Percentiles rank a stretch among this genome's conserved stretches.
These are phyloP conservation scores for Calendula officinalis DNA, from an alignment of 129 eudicot species.

Conservation along the genomic window DNA sequence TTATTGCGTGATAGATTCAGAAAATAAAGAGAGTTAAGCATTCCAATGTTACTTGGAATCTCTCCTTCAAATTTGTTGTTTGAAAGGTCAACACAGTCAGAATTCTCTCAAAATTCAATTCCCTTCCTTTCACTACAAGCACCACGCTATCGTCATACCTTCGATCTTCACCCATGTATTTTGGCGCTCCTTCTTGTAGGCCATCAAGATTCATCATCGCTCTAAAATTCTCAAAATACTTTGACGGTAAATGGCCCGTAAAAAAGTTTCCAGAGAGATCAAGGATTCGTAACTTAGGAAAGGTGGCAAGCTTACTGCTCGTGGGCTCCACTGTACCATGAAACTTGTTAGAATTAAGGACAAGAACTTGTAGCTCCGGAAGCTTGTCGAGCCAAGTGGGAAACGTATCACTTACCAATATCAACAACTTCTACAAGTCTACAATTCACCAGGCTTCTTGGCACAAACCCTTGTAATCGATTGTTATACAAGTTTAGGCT, in stretches of 20 bases:
- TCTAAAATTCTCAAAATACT: not conserved
- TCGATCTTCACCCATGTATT: not conserved
- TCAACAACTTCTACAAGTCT: not conserved
- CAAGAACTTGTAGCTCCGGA: constrained; percentile 1
- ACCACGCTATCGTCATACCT: not conserved
- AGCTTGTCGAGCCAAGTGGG: not conserved
- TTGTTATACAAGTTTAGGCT: not conserved
- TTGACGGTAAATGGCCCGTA: not conserved
- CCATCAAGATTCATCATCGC: constrained; percentile 1
- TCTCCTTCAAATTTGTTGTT: not conserved
- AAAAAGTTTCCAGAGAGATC: not conserved
- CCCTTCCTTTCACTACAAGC: constrained; percentile 4
- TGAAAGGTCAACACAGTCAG: constrained; percentile 5
- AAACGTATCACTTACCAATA: not conserved
- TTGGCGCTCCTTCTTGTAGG: not conserved
- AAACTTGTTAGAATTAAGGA: not conserved
- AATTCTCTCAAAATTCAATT: not conserved
- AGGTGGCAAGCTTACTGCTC: not conserved
- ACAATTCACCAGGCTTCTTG: not conserved
- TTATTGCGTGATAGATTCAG: constrained; percentile 27
- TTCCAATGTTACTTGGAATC: constrained; percentile 3
- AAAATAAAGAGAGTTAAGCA: constrained; percentile 6
- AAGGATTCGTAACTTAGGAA: not conserved
- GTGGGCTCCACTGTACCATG: not conserved
- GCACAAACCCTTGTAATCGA: not conserved